phyloP scores from a whole-genome alignment of 129 eudicot genomes.

The carrot (Daucus carota) region DNA sequence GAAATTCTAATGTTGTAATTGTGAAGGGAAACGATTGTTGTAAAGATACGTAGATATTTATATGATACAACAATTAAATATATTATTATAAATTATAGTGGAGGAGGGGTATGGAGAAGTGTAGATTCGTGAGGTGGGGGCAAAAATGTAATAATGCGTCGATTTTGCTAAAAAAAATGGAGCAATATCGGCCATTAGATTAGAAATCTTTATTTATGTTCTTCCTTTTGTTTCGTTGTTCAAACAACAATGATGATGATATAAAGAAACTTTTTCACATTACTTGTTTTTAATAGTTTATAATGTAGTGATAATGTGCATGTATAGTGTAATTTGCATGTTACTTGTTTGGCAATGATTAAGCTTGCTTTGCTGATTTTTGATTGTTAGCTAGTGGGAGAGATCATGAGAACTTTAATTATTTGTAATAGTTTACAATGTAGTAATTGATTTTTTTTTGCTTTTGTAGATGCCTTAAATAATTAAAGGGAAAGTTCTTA shows the following conservation, averaged over 20 bases:
- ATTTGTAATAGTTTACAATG: no score
- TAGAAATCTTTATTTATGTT: slow-evolving; percentile 16
- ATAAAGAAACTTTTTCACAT: slow-evolving; percentile 19
- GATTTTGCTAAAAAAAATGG: no score
- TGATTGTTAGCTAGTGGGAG: background rate
- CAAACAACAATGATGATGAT: slow-evolving; percentile 10
- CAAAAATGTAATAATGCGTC: slow-evolving; percentile 6
- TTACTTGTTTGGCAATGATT: slow-evolving; percentile 8
- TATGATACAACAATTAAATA: slow-evolving; percentile 10
- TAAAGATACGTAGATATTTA: slow-evolving; percentile 21
- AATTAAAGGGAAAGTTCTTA: background rate
- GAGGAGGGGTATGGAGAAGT: background rate
- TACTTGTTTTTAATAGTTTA: background rate
- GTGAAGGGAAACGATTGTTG: slow-evolving; percentile 22
- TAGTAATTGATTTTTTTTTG: background rate
- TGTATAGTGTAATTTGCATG: slow-evolving; percentile 3
- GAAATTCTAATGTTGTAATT: background rate
- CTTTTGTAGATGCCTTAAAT: background rate
- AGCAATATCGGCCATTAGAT: no score
- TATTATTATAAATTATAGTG: background rate
- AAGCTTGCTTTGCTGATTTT: background rate
- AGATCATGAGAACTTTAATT: background rate
- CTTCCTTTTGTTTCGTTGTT: background rate
- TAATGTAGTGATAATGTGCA: background rate
- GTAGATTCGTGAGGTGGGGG: background rate